phyloP scores from a whole-genome alignment of 1,139 yeast species.

The Citeromyces siamensis region DNA sequence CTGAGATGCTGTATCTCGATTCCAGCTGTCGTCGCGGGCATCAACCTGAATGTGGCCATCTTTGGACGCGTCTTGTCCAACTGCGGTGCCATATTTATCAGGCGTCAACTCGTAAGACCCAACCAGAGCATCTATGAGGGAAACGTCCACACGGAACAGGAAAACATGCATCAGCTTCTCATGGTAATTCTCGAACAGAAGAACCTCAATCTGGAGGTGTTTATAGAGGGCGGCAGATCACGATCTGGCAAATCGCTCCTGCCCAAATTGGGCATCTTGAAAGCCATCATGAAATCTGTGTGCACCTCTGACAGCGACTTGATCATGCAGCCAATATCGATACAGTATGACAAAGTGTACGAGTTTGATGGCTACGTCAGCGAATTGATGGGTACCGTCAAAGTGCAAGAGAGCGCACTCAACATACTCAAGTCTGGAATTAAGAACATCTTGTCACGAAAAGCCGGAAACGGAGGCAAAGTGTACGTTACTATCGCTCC shows the following conservation, averaged over 20 bases:
- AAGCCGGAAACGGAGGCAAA: neutral
- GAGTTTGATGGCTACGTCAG: conserved; percentile 35
- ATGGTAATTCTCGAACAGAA: conserved; percentile 14
- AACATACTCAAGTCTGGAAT: neutral
- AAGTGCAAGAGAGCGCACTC: conserved; percentile 5
- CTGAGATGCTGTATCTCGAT: conserved; percentile 43
- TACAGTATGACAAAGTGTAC: conserved; percentile 32
- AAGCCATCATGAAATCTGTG: conserved; percentile 24
- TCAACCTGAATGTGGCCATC: conserved; percentile 51
- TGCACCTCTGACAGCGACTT: conserved; percentile 22
- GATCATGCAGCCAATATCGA: conserved; percentile 22
- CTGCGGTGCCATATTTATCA: conserved; percentile 35
- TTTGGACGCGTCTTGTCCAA: conserved; percentile 34
- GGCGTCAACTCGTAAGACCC: conserved; percentile 9
- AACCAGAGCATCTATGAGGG: neutral
- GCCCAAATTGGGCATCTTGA: conserved; percentile 37
- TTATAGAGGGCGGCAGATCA: conserved; percentile 39
- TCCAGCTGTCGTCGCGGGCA: conserved; percentile 60
- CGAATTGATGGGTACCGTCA: conserved; percentile 25
- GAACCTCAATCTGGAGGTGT: conserved; percentile 30
- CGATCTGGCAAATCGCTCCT: conserved; percentile 35
- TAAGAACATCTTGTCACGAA: neutral
- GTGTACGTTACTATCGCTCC: conserved; percentile 1
- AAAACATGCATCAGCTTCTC: neutral
- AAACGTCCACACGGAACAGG: neutral